Percentiles rank a stretch among this genome's conserved stretches.
Evolutionary conservation across 495 filamentous ascomycete species (phyloP).

Genomic region (Chaetomium fimeti): DNA sequence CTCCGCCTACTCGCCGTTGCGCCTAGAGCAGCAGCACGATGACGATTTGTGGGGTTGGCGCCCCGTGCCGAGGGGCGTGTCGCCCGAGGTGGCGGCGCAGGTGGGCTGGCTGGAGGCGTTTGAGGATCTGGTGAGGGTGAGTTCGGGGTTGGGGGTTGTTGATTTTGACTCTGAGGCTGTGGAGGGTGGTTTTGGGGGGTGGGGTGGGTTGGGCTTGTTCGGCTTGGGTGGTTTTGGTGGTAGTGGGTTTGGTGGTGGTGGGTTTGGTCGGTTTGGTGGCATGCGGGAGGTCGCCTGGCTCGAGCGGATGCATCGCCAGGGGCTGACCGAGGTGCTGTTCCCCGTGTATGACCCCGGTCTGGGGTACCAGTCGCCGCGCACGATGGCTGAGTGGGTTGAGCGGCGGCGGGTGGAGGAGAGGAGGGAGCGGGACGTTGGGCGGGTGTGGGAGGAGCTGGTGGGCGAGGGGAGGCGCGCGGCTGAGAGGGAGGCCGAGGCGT

Average conservation of each 20-base stretch:
- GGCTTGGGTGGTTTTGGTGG: no score
- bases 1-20: conserved; percentile 41
- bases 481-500: conserved; percentile 4
- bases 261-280: neutral
- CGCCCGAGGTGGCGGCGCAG: conserved; percentile 17
- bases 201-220: conserved; percentile 29
- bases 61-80: conserved; percentile 32
- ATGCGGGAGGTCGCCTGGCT: conserved; percentile 14
- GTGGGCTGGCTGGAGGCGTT: conserved; percentile 45
- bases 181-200: neutral
- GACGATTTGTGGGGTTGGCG: conserved; percentile 11
- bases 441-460: neutral
- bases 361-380: conserved; percentile 22
- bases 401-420: conserved; percentile 4
- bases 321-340: conserved; percentile 24
- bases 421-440: conserved; percentile 6
- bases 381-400: conserved; percentile 28
- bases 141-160: conserved; percentile 29
- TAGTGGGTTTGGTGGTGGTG: conserved; percentile 1
- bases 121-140: conserved; percentile 41
- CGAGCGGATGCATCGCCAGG: conserved; percentile 12
- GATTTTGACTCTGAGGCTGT: conserved; percentile 1
- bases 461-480: neutral
- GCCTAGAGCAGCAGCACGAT: conserved; percentile 28
- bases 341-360: conserved; percentile 11